Evolutionary conservation across 208 protist species (phyloP), one percentile per base, ranked within the genome.

Genomic region (Trichomonas tenax): DNA sequence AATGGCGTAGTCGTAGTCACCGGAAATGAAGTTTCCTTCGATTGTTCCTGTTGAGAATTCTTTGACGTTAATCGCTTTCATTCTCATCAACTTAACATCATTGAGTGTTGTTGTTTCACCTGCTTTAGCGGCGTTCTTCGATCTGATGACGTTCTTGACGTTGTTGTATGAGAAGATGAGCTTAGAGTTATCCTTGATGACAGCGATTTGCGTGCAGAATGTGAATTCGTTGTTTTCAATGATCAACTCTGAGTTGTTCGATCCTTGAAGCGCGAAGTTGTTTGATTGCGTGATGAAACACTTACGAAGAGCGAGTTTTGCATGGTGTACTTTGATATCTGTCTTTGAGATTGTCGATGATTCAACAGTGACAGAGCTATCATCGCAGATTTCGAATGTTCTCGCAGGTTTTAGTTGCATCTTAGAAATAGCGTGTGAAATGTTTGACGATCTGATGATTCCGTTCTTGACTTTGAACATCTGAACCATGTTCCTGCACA

Each of bases 1-100:
- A 38, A 93, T 51, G 17, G 86, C 86, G 46, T 93, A 93, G 36
- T 93, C 86, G 46, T 93, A 93, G 10, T 93, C 86, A 58, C 86
- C 86, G 23, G 17, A 49, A 38, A 93, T 51, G 3, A 51, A 48
- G 45, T 93, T 93, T 34, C 86, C 86, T 58, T 93, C 86, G 46
- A 93, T 48, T 34, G 36, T 34, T 38, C 86, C 86, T 38, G 41
- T 23, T 23, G 86, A 51, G 26, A 93, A 93, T 17, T 41, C 21
- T 15, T 51, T 48, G n/a, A 93, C 46, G 44, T 93, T 23, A 38
- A 93, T 48, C 0, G 44, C 86, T 38, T 51, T 93, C 11, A 38
- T n/a, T 72, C 58, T 72, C 58, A 31, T 4, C 58, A 72, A n/a
- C 11, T 72, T 72, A 6, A n/a, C 21, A 26, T n/a, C 26, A 6